These are phyloP conservation scores for Sporisorium reilianum DNA, from an alignment of 1,284 basidiomycete species.

Conservation along the genomic window DNA sequence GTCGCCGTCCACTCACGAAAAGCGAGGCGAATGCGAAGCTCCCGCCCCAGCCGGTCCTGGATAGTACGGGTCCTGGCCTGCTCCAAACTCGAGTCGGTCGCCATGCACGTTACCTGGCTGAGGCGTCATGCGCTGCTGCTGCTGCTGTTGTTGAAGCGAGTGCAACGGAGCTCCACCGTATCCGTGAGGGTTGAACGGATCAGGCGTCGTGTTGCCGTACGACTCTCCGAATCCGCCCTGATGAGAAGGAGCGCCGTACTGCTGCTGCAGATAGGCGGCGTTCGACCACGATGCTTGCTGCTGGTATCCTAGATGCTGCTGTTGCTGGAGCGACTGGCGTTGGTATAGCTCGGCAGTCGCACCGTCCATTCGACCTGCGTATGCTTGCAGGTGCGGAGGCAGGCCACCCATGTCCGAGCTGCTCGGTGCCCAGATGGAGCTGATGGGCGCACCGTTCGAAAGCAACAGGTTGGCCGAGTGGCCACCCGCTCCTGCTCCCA, in stretches of 20 bases:
- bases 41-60: constrained; percentile 17
- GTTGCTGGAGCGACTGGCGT: constrained; percentile 17
- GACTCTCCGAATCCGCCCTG: constrained; percentile 10
- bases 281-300: constrained; percentile 20
- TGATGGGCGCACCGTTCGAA: constrained; percentile 40
- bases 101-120: constrained; percentile 26
- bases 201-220: constrained; percentile 37
- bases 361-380: constrained; percentile 9
- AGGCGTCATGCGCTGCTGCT: constrained; percentile 24
- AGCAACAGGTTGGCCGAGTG: constrained; percentile 24
- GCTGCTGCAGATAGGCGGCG: constrained; percentile 18
- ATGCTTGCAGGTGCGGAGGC: constrained; percentile 24
- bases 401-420: constrained; percentile 17
- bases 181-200: constrained; percentile 42
- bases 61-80: constrained; percentile 25
- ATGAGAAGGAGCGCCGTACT: neutral
- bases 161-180: constrained; percentile 20
- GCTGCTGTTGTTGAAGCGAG: constrained; percentile 8
- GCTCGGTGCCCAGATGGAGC: constrained; percentile 49
- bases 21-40: constrained; percentile 13
- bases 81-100: constrained; percentile 7
- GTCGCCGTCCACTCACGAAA: neutral
- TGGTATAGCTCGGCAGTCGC: constrained; percentile 17
- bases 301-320: constrained; percentile 11
- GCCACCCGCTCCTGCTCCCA: neutral